Evolutionary conservation across 23 red algal genomes (phyloP), one percentile per base, ranked within the genome.

Genomic region (Pyropia yezoensis): DNA sequence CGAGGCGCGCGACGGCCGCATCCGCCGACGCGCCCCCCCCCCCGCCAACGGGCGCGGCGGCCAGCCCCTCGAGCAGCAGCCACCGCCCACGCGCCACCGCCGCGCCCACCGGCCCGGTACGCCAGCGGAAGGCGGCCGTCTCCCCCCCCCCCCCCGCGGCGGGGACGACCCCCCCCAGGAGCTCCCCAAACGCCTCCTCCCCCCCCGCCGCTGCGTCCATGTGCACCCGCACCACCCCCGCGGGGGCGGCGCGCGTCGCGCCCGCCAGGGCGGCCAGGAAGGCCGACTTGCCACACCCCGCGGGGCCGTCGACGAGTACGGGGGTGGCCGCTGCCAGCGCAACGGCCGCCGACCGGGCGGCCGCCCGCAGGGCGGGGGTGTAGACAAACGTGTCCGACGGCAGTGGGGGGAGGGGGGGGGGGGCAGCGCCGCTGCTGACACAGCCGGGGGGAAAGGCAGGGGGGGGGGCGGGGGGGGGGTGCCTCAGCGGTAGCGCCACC

Each of bases 71-170:
- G 22, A 96, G 73, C 1, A 96, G 61, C 25, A 96, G 63, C 82
- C 81, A 88, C 9, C 74, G 75, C 16, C 90, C 90, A 24, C 45
- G 50, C 50, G 57, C 52, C 11, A 87, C 54, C 14, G 90, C 90
- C n/a, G 60, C n/a, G 25, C 90, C 90, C 57, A 96, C 82, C 17
- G 90, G 90, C 45, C 90, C 90, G 18, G 81, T 71, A 47, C 77
- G 69, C 90, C 90, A 96, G 21, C 60, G 52, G 68, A 96, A 96
- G 14, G 39, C 39, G 0, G 39, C 39, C 6, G 39, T 47, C 39
- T 47, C 39, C 11, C 81, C 73, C 51, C 69, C 77, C 15, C 70
- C 74, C 32, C 73, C 76, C 17, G 66, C 59, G 16, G 77, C 30
- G 0, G 90, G 90, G 15, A 88, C 81, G 47, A 96, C 71, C 24